Evolutionary conservation across 2,329 filamentous ascomycete genomes (phyloP).

Genomic region (Venturia pyrina): DNA sequence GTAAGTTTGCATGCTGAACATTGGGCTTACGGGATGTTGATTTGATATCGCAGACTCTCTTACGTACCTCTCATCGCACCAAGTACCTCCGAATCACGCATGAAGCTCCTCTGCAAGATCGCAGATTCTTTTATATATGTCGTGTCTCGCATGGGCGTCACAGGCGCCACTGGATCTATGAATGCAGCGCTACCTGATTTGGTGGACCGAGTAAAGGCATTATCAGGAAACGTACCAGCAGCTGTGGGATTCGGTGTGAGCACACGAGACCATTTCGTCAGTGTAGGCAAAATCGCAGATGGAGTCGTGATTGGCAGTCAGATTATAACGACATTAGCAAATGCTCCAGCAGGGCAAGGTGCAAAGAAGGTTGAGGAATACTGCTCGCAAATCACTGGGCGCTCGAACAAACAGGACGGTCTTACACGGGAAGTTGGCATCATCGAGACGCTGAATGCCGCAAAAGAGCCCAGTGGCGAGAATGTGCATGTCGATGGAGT

Average conservation of each 20-base stretch:
- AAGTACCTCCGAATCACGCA: constrained; percentile 80
- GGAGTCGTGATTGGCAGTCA: constrained; percentile 96
- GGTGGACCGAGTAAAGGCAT: constrained; percentile 76
- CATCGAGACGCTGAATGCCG: constrained; percentile 55
- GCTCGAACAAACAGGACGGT: constrained; percentile 37
- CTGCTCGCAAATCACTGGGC: constrained; percentile 61
- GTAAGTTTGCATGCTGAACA: constrained; percentile 34
- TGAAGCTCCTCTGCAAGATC: constrained; percentile 92
- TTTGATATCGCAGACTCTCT: constrained; percentile 52
- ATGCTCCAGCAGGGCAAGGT: constrained; percentile 56
- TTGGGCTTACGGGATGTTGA: background rate
- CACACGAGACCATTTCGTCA: constrained; percentile 86
- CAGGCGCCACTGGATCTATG: constrained; percentile 74
- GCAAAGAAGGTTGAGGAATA: constrained; percentile 75
- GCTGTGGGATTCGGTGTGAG: constrained; percentile 95
- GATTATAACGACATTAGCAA: constrained; percentile 72
- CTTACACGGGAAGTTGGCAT: constrained; percentile 58
- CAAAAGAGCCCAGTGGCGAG: constrained; percentile 42
- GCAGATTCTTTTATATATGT: constrained; percentile 99
- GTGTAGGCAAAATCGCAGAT: constrained; percentile 73
- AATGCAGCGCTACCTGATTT: constrained; percentile 75
- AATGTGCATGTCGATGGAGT: constrained; percentile 60
- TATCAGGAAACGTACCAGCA: constrained; percentile 80
- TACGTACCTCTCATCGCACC: constrained; percentile 97
- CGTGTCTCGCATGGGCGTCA: constrained; percentile 93